Evolutionary conservation across 345 rosid genomes (phyloP).

Genomic region (Gossypium australe): DNA sequence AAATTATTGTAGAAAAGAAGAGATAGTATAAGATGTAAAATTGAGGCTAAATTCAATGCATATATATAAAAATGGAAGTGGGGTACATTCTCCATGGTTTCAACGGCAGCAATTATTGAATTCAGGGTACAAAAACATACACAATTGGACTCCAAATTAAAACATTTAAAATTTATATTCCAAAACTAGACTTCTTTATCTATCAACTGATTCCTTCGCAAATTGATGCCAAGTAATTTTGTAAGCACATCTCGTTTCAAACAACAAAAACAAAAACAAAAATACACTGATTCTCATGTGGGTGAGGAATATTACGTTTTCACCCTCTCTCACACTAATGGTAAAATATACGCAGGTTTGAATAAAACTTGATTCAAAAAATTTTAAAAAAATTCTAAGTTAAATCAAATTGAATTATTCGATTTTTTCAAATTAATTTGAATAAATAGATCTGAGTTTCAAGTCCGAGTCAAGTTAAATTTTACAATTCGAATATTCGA

Average conservation of each 20-base stretch:
- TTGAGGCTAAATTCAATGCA: not conserved
- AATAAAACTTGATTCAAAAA: fast-evolving
- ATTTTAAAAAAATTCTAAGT: too few species aligned
- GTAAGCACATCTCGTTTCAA: not conserved
- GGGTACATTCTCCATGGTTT: not conserved
- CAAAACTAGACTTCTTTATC: not conserved
- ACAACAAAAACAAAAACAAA: not conserved
- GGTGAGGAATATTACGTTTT: not conserved
- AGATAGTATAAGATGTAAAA: not conserved
- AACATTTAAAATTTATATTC: too few species aligned
- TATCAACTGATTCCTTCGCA: not conserved
- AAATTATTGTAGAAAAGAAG: too few species aligned
- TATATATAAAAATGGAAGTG: not conserved
- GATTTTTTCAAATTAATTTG: too few species aligned
- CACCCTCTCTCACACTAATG: not conserved
- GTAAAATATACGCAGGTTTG: not conserved
- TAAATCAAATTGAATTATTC: too few species aligned
- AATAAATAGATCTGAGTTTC: too few species aligned
- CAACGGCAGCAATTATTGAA: slow-evolving; percentile 4
- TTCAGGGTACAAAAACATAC: not conserved
- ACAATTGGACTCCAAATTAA: too few species aligned
- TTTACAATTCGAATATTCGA: too few species aligned
- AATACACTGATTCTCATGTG: not conserved
- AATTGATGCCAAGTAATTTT: not conserved
- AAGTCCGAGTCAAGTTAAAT: too few species aligned